These are phyloP conservation scores for Tuber melanosporum DNA, from an alignment of 495 filamentous ascomycete species.

Conservation along the genomic window DNA sequence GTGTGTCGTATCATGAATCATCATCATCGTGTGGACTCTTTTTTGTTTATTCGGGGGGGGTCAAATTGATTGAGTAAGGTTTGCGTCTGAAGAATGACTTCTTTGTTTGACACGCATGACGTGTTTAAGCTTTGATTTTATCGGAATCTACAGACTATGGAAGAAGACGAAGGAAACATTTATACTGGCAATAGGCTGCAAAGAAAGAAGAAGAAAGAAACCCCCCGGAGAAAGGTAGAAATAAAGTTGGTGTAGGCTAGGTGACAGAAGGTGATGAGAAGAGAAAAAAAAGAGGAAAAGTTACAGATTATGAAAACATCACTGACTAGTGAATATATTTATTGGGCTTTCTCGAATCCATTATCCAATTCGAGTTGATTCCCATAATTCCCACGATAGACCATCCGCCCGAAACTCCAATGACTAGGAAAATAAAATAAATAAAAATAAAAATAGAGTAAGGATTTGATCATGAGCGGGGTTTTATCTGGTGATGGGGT, in stretches of 20 bases:
- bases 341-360: background rate
- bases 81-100: background rate
- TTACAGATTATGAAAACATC: constrained; percentile 12
- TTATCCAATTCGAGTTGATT: background rate
- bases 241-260: background rate
- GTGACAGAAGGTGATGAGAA: constrained; percentile 3
- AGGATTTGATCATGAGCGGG: background rate
- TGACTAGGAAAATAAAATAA: constrained; percentile 16
- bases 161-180: background rate
- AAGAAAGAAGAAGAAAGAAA: constrained; percentile 3
- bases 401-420: constrained; percentile 34
- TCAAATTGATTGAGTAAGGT: background rate
- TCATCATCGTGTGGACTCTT: background rate
- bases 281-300: background rate
- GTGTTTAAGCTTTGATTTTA: background rate
- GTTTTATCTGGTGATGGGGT: background rate
- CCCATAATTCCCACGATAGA: constrained; percentile 14
- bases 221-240: background rate
- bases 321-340: constrained; percentile 1
- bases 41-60: background rate
- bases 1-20: background rate
- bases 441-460: background rate
- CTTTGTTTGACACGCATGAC: background rate
- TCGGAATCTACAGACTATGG: background rate
- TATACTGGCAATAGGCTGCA: background rate